Evolutionary conservation across 331 rosid species (phyloP).

Genomic region (Acacia pycnantha): DNA sequence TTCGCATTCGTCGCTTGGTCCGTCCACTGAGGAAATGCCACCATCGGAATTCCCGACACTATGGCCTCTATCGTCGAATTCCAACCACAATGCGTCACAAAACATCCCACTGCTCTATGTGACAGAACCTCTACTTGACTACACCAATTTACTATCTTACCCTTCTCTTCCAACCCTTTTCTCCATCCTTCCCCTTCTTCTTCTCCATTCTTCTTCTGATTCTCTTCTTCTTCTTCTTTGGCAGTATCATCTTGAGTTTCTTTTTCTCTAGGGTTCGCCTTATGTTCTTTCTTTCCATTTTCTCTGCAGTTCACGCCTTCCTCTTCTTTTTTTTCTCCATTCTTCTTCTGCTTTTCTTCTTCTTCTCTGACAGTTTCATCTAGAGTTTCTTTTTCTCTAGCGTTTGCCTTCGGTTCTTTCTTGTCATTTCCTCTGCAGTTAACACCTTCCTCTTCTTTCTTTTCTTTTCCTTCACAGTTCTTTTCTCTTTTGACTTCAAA

Average conservation of each 20-base stretch:
- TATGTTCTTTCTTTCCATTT: not conserved
- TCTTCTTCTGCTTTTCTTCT: not conserved
- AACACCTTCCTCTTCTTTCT: not conserved
- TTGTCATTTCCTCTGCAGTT: not conserved
- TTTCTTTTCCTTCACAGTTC: not conserved
- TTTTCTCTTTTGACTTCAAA: not conserved
- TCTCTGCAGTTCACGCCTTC: not conserved
- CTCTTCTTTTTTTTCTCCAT: not conserved
- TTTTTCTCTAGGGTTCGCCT: not conserved
- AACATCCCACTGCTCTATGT: constrained; percentile 26
- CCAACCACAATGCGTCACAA: constrained; percentile 46
- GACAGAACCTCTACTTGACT: constrained; percentile 35
- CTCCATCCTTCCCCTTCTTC: not conserved
- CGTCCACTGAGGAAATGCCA: constrained; percentile 31
- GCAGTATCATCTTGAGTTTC: not conserved
- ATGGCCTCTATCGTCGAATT: constrained; percentile 30
- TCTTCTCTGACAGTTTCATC: no score
- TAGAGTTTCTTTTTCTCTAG: no score
- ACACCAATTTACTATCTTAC: constrained; percentile 35
- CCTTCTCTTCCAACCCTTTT: not conserved
- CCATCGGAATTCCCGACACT: constrained; percentile 15
- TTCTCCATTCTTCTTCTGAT: no score
- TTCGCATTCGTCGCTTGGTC: constrained; percentile 51
- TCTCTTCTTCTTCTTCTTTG: not conserved
- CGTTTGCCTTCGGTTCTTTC: no score